phyloP scores from a whole-genome alignment of 345 rosid genomes.

The Camelina hispida region DNA sequence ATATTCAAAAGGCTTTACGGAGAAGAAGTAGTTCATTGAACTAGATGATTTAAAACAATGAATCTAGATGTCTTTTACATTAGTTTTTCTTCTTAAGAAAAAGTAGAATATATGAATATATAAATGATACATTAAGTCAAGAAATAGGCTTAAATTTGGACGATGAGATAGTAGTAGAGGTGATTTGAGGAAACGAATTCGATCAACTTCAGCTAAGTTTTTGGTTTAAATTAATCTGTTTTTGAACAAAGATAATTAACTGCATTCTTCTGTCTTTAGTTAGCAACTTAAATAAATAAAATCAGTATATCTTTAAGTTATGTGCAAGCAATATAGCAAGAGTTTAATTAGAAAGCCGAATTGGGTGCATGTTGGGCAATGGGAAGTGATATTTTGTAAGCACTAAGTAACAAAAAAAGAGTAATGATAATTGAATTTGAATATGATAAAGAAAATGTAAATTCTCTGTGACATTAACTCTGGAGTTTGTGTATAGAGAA shows the following conservation, averaged over 20 bases:
- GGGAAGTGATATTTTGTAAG: conserved; percentile 2
- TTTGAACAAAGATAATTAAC: neutral
- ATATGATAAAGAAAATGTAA: neutral
- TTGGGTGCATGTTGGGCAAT: neutral
- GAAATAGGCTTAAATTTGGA: neutral
- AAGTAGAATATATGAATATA: neutral
- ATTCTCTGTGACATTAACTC: neutral
- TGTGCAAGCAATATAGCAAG: neutral
- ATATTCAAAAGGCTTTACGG: neutral
- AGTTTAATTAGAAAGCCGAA: neutral
- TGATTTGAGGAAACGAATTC: neutral
- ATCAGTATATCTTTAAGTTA: neutral
- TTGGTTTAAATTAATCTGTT: neutral
- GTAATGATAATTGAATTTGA: neutral
- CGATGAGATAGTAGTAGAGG: neutral
- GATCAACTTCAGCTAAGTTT: too few relatives aligned
- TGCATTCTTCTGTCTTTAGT: neutral
- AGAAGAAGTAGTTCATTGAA: conserved; percentile 4
- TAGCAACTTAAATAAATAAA: neutral
- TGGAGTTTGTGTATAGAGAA: conserved; percentile 40
- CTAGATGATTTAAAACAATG: neutral
- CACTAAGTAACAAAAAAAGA: neutral
- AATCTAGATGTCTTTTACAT: neutral
- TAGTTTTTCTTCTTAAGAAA: neutral
- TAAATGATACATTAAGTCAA: neutral